These are phyloP conservation scores for Coniochaeta ligniaria DNA, from an alignment of 2,329 filamentous ascomycete genomes.

Conservation along the genomic window DNA sequence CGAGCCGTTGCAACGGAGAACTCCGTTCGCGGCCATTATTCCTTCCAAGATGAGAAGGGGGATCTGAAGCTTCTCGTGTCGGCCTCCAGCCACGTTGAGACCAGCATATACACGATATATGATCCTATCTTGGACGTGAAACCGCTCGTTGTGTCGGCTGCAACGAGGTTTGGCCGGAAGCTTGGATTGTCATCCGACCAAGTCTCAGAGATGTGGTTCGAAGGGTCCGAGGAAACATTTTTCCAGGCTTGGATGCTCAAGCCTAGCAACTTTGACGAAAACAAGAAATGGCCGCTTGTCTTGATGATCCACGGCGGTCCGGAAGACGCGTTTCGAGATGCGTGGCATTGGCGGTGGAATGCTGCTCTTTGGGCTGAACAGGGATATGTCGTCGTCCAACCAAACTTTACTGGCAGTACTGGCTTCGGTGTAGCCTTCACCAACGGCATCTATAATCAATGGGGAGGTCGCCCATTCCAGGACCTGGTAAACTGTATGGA, in stretches of 20 bases:
- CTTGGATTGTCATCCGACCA: constrained; percentile 27
- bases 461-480: constrained; percentile 46
- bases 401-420: constrained; percentile 51
- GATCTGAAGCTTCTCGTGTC: constrained; percentile 25
- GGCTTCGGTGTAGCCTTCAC: constrained; percentile 42
- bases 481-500: constrained; percentile 48
- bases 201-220: constrained; percentile 31
- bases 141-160: constrained; percentile 20
- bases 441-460: constrained; percentile 37
- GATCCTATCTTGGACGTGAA: constrained; percentile 13
- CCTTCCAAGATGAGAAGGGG: constrained; percentile 16
- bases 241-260: constrained; percentile 32
- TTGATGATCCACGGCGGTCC: constrained; percentile 32
- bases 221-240: constrained; percentile 24
- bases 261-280: constrained; percentile 27
- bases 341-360: constrained; percentile 39
- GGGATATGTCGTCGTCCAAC: constrained; percentile 52
- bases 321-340: constrained; percentile 41
- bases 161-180: constrained; percentile 21
- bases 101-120: constrained; percentile 27
- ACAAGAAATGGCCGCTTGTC: constrained; percentile 28
- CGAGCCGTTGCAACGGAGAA: constrained; percentile 17
- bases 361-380: constrained; percentile 50
- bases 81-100: constrained; percentile 29
- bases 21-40: constrained; percentile 19